Base-by-base conservation (phyloP, 108 stramenopile species). In the Pseudonitzschia delicatissima region DNA sequence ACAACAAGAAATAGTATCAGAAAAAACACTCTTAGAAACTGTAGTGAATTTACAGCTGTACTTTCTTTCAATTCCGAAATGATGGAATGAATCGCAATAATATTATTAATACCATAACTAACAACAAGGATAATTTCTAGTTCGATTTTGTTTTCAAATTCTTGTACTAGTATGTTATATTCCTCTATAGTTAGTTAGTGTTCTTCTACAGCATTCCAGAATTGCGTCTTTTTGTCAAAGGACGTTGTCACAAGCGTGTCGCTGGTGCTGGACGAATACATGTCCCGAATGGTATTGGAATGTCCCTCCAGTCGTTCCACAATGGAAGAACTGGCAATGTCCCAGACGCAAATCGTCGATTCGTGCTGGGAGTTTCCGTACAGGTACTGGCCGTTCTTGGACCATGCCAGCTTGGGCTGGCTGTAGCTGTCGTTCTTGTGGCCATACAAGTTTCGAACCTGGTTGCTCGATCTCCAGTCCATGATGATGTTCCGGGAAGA, bases 331-430 rank as follows among this genome's bases (percentile, higher is more conserved):
- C 78, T 80, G n/a, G 89, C 87, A 50, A 93, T 74, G 51, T 93
- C 92, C 92, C 92, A 93, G 34, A 93, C 86, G 49, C 78, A 81
- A 8, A 89, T 29, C 28, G 71, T 74, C 23, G 74, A 68, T 27
- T 88, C 87, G 17, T 87, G 76, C 75, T 93, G 92, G 3, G 80
- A 80, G 55, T 90, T 93, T 18, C 92, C 92, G 45, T 86, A 82
- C 0, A 93, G 40, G 51, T 93, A 93, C 51, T 85, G 75, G 31
- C 86, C 89, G 50, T 78, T 89, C 39, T 68, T 60, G 21, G 78
- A 76, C 92, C 92, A 93, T 8, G 86, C 86, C 50, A 93, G 74
- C 59, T 88, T 93, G n/a, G 92, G 92, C 66, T 81, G 75, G 8
- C 78, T 81, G 69, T 72, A 93, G 15, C 75, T 78, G 65, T 93